Base-by-base conservation (phyloP, 1,284 basidiomycete species). In the Porogramme epimiltina region DNA sequence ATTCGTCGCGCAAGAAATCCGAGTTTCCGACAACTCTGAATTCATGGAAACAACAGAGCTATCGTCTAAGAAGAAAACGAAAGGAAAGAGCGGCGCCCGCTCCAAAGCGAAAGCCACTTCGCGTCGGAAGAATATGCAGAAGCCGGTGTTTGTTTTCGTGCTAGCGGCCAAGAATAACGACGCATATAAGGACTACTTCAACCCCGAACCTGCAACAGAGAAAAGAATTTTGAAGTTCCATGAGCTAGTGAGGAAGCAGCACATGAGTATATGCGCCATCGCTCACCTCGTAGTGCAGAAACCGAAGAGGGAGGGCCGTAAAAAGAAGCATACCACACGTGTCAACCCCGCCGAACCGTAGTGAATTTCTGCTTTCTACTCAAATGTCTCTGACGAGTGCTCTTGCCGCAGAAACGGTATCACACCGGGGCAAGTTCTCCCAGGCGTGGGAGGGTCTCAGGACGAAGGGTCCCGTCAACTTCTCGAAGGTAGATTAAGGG, bases 121-220 rank as follows among this genome's bases (percentile, higher is more conserved):
- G 5, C 67, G 71, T 24, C 78, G 79, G 31, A 81, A 79, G 58
- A 79, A 77, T 49, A 59, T 81, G 31, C 80, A 83, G 56, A 83
- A 81, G 57, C 64, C 76, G 25, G 76, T 72, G 63, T 89, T 82
- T 57, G 64, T 75, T 15, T 88, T 89, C 66, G 76, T 84, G 54
- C 67, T 65, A 42, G 66, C 74, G 10, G 74, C 75, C 36, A 72
- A 76, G 51, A 68, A 70, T 44, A 73, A 71, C 13, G 57, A 71
- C 40, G 72, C 67, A 44, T 91, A 89, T 63, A 61, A 69, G 26
- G 80, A 89, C 58, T 88, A 90, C 62, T 91, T 91, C 69, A 74
- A 80, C 47, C 82, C 86, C 16, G 74, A 79, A 54, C 72, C 72
- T 15, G 72, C 77, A 23, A 76, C 81, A 19, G 87, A 89, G 70